Evolutionary conservation across 257 asterid genomes (phyloP), one percentile per base, ranked within the genome.

Genomic region (Nicotiana knightiana): DNA sequence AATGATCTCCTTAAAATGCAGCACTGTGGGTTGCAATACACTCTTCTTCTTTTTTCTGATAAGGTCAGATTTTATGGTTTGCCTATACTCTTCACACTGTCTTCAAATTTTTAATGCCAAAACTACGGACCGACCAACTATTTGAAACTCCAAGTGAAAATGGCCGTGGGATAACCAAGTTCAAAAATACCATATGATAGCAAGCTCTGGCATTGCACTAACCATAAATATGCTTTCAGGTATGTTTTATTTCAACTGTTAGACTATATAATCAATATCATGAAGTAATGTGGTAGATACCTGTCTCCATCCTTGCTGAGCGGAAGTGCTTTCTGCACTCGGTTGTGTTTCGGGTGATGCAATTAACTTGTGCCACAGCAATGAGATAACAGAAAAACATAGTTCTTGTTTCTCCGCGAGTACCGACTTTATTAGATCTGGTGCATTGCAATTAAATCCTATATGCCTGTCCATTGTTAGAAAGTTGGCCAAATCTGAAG

Each of bases 221-320:
- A 73, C 79, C 79, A 73, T 51, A 51, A 24, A 48, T 28, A 73
- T 73, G 62, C 35, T 21, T 70, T 43, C 59, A 70, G 78, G 54
- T 21, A 3, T 70, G 51, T 73, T 15, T 75, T 75, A 75, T 51
- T 75, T 51, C 28, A 75, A 28, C 28, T 26, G 30, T 17, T 26
- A 75, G 46, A 51, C 17, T 75, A n/a, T 51, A 28, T 11, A 51
- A 51, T 75, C 21, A 73, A 51, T 75, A 75, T 51, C 46, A 75
- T 75, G 80, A 51, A 51, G 64, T 64, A 53, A 80, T 46, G 43
- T 15, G 53, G 62, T 39, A 55, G 24, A 83, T 92, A 96, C 99
- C 98, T 96, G 99, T 82, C 98, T 92, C 99, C 99, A 96, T 85
- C 99, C 99, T 90, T 94, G 99, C 85, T 94, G 99, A 7, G 97